Evolutionary conservation across 768 basidiomycete species (phyloP).

Genomic region (Boletus reticulatus): DNA sequence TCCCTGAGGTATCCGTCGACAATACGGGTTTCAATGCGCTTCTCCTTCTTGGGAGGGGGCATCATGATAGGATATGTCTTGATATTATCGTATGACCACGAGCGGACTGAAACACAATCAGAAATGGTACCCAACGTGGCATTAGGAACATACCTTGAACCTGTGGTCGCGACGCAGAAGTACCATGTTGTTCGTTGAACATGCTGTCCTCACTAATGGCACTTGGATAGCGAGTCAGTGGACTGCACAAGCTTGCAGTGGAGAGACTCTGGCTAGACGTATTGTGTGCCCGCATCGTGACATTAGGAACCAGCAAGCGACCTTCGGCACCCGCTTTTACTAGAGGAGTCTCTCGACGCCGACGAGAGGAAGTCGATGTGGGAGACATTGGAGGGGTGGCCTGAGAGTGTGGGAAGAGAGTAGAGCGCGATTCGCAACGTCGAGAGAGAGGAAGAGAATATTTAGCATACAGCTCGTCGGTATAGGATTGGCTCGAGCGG

Average conservation of each 20-base stretch:
- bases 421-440: constrained; percentile 50
- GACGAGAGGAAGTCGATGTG: constrained; percentile 33
- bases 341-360: constrained; percentile 50
- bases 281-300: constrained; percentile 34
- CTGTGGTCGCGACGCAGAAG: constrained; percentile 36
- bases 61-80: constrained; percentile 59
- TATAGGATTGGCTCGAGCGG: constrained; percentile 31
- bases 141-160: constrained; percentile 48
- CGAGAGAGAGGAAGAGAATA: constrained; percentile 56
- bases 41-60: constrained; percentile 54
- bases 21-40: constrained; percentile 46
- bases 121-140: neutral
- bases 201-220: constrained; percentile 37
- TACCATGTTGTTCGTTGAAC: constrained; percentile 25
- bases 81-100: constrained; percentile 76
- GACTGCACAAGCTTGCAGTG: constrained; percentile 32
- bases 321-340: constrained; percentile 63
- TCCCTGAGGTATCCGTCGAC: constrained; percentile 50
- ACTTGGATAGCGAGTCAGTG: constrained; percentile 40
- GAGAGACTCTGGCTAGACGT: constrained; percentile 34
- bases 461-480: constrained; percentile 51
- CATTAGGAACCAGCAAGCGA: constrained; percentile 55
- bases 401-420: constrained; percentile 36
- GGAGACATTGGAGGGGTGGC: constrained; percentile 37
- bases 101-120: constrained; percentile 45